Percentiles rank a stretch among this genome's conserved stretches.
Evolutionary conservation across 352 stramenopile species (phyloP).

Genomic region (Pythium utonaiense): DNA sequence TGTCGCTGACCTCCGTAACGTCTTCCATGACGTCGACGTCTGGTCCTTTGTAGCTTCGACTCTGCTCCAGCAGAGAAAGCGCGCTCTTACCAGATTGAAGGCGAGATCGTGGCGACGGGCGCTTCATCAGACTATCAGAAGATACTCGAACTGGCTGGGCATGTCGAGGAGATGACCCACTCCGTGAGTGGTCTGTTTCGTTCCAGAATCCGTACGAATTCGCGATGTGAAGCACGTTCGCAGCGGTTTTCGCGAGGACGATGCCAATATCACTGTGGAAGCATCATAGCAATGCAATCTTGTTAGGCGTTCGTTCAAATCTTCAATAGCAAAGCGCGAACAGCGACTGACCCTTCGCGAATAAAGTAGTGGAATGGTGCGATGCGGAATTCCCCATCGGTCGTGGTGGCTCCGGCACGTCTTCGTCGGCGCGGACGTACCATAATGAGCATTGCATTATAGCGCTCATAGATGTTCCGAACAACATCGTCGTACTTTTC

Average conservation of each 20-base stretch:
- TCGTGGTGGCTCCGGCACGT: neutral
- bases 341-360: slow-evolving; percentile 42
- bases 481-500: slow-evolving; percentile 52
- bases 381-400: slow-evolving; percentile 23
- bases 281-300: too few relatives aligned
- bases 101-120: slow-evolving; percentile 9
- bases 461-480: slow-evolving; percentile 54
- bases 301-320: neutral
- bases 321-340: too few relatives aligned
- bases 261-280: slow-evolving; percentile 56
- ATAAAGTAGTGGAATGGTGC: slow-evolving; percentile 44
- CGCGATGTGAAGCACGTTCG: slow-evolving; percentile 52
- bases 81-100: slow-evolving; percentile 7
- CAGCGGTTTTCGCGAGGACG: slow-evolving; percentile 49
- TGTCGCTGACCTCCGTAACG: neutral
- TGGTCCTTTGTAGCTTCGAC: slow-evolving; percentile 11
- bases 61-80: slow-evolving; percentile 14
- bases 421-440: slow-evolving; percentile 9
- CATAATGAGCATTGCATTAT: slow-evolving; percentile 35
- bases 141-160: slow-evolving; percentile 18
- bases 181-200: neutral
- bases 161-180: neutral
- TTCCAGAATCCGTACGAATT: slow-evolving; percentile 52
- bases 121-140: slow-evolving; percentile 20
- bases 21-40: slow-evolving; percentile 1